Percentiles rank a stretch among this genome's conserved stretches.
Conservation (phyloP, 2,329 filamentous ascomycete species). For the Clonostachys sp. region DNA sequence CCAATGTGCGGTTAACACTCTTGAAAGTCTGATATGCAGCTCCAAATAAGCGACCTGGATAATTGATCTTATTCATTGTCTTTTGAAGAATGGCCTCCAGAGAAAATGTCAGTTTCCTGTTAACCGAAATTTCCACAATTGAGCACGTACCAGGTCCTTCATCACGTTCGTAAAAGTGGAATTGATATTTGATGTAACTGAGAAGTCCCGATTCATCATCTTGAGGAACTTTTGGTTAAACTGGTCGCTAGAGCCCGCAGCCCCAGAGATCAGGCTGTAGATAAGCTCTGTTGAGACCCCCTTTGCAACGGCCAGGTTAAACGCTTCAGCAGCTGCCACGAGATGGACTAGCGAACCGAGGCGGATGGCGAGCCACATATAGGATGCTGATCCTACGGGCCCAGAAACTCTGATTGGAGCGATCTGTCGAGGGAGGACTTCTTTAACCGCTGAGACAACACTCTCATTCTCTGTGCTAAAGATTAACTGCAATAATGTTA, state of each 20-base stretch:
- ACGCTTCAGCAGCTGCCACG: neutral
- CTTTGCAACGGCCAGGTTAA: slow-evolving; percentile 10
- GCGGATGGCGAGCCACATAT: neutral
- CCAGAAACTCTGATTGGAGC: neutral
- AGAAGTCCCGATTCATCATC: neutral
- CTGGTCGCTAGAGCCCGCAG: neutral
- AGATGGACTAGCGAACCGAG: neutral
- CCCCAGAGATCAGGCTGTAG: neutral
- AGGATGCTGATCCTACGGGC: neutral
- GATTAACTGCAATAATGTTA: neutral
- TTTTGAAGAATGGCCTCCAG: too few relatives aligned
- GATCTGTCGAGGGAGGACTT: neutral
- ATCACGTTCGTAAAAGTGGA: too few relatives aligned
- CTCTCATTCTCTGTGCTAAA: neutral
- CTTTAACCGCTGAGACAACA: neutral
- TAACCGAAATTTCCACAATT: too few relatives aligned
- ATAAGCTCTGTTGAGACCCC: neutral
- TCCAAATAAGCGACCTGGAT: too few relatives aligned
- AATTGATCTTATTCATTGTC: too few relatives aligned
- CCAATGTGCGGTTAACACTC: too few relatives aligned
- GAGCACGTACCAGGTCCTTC: too few relatives aligned
- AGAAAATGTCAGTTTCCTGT: too few relatives aligned
- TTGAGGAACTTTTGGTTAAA: neutral
- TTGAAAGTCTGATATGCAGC: too few relatives aligned
- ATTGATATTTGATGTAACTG: too few relatives aligned